phyloP scores from a whole-genome alignment of 805 yeast genomes.

The Pichia californica region DNA sequence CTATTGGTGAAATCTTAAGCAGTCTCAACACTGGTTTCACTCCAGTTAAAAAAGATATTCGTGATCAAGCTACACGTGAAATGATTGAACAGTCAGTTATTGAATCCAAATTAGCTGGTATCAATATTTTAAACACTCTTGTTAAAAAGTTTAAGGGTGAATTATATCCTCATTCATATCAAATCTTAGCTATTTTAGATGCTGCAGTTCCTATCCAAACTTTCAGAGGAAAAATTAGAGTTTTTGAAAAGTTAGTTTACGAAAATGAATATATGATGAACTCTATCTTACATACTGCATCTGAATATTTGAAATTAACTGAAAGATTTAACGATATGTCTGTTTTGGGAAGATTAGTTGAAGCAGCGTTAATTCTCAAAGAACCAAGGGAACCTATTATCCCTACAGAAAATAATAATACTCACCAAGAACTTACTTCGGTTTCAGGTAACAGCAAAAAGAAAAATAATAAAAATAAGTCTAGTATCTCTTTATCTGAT shows the following conservation, averaged over 20 bases:
- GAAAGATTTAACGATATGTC: slow-evolving; percentile 40
- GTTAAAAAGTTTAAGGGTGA: slow-evolving; percentile 33
- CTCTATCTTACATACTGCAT: slow-evolving; percentile 25
- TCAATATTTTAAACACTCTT: slow-evolving; percentile 34
- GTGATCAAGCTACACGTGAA: slow-evolving; percentile 44
- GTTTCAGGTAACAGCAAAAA: slow-evolving; percentile 3
- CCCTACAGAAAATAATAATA: background rate
- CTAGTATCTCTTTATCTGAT: slow-evolving; percentile 57
- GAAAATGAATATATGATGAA: slow-evolving; percentile 28
- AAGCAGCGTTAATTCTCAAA: slow-evolving; percentile 42
- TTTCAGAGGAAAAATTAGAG: slow-evolving; percentile 32
- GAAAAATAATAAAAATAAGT: slow-evolving; percentile 27
- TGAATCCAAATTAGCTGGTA: slow-evolving; percentile 39
- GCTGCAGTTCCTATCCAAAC: slow-evolving; percentile 49
- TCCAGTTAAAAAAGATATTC: slow-evolving; percentile 51
- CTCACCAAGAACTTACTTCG: no score
- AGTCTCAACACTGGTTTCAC: slow-evolving; percentile 50
- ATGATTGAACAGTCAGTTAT: slow-evolving; percentile 38
- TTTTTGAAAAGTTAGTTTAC: slow-evolving; percentile 29
- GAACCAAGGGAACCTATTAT: slow-evolving; percentile 31
- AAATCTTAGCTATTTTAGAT: slow-evolving; percentile 51
- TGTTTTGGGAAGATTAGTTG: slow-evolving; percentile 49
- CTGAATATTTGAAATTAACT: slow-evolving; percentile 20
- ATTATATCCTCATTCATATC: slow-evolving; percentile 39
- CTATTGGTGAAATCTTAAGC: slow-evolving; percentile 46